A percentile compares a stretch with the other conserved stretches of the same genome.
These are phyloP conservation scores for Jasminum sambac DNA, from an alignment of 257 asterid genomes.

Conservation along the genomic window DNA sequence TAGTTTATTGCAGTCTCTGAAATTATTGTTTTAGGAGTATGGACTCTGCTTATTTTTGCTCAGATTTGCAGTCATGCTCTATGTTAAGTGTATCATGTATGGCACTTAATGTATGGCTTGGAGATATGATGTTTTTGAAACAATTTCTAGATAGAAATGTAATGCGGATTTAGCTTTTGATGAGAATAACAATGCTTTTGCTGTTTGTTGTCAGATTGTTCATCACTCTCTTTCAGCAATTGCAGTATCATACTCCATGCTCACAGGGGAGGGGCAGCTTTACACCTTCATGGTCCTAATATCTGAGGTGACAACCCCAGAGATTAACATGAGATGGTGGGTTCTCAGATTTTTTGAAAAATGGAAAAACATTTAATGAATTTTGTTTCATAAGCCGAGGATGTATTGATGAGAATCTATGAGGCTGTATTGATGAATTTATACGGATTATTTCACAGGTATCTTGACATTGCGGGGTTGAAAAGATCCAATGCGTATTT, in stretches of 20 bases:
- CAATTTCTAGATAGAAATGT: not conserved
- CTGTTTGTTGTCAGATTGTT: conserved; percentile 67
- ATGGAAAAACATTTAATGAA: not conserved
- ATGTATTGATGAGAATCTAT: conserved; percentile 30
- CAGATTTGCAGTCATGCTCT: not conserved
- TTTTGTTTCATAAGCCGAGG: conserved; percentile 17
- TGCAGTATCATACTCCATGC: conserved; percentile 89
- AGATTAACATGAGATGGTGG: conserved; percentile 91
- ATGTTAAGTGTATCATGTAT: not conserved
- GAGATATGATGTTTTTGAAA: conserved; percentile 7
- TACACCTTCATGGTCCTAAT: conserved; percentile 97
- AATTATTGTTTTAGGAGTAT: not conserved
- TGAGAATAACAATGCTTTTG: conserved; percentile 23
- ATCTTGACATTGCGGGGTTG: conserved; percentile 83
- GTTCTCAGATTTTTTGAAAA: conserved; percentile 19
- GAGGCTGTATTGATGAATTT: conserved; percentile 27
- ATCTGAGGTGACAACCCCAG: conserved; percentile 94
- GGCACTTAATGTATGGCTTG: not conserved
- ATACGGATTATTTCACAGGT: conserved; percentile 54
- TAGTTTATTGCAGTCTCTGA: not conserved
- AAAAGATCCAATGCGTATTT: conserved; percentile 76
- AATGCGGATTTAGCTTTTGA: not conserved
- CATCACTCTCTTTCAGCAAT: conserved; percentile 91
- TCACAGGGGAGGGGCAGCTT: conserved; percentile 92
- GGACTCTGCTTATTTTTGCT: not conserved